These are phyloP conservation scores for Rhizopus microsporus DNA, from an alignment of 371 early-diverging fungal genomes.

Conservation along the genomic window DNA sequence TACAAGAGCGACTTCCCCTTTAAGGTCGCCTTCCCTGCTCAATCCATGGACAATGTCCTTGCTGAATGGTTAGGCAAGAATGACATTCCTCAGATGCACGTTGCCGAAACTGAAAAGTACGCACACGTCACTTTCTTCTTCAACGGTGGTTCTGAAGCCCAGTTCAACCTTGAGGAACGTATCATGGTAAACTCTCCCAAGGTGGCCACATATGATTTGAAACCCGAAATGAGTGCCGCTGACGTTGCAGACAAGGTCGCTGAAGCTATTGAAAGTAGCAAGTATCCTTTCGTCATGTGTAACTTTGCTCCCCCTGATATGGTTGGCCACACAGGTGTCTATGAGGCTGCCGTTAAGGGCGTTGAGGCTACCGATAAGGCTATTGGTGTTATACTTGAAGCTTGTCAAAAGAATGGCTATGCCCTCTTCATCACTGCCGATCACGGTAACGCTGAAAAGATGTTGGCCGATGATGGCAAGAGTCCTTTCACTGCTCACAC, in stretches of 20 bases:
- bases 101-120: conserved; percentile 99
- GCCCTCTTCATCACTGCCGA: conserved; percentile 97
- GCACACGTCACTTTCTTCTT: conserved; percentile 99
- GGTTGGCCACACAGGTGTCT: conserved; percentile 99
- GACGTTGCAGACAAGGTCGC: conserved; percentile 93
- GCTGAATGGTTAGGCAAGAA: conserved; percentile 95
- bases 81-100: conserved; percentile 88
- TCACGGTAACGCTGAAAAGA: conserved; percentile 99
- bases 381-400: conserved; percentile 93
- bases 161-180: conserved; percentile 88
- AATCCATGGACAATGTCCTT: conserved; percentile 95
- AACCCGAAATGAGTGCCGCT: conserved; percentile 95
- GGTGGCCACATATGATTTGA: conserved; percentile 97
- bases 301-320: conserved; percentile 99
- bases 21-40: conserved; percentile 92
- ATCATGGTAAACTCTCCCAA: conserved; percentile 90
- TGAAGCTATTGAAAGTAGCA: conserved; percentile 70
- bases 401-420: conserved; percentile 90
- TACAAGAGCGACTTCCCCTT: conserved; percentile 96
- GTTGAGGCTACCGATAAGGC: conserved; percentile 94
- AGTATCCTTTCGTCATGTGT: conserved; percentile 97
- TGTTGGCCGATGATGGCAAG: conserved; percentile 85
- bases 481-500: conserved; percentile 97
- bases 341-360: conserved; percentile 92
- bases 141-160: conserved; percentile 97